Evolutionary conservation across 2,329 filamentous ascomycete genomes (phyloP).

Genomic region (Emmonsia crescens): DNA sequence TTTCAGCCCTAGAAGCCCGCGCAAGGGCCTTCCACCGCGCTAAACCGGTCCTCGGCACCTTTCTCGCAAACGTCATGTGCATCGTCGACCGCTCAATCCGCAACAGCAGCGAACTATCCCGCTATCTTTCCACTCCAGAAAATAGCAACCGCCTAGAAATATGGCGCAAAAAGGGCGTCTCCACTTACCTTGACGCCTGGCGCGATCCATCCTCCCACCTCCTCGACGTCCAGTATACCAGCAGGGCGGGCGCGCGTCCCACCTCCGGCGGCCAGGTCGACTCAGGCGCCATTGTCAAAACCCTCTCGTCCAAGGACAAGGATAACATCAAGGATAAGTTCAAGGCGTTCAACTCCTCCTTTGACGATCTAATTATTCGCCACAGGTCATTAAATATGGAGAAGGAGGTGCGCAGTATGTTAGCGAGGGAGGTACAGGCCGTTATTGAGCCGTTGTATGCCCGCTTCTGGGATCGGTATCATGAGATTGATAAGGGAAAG

Average conservation of each 20-base stretch:
- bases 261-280: constrained; percentile 57
- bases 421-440: constrained; percentile 75
- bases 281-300: constrained; percentile 73
- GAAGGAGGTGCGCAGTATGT: constrained; percentile 68
- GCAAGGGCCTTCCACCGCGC: constrained; percentile 61
- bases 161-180: constrained; percentile 79
- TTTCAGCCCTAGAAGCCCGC: constrained; percentile 65
- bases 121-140: constrained; percentile 53
- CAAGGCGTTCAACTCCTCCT: constrained; percentile 75
- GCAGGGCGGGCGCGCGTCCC: constrained; percentile 55
- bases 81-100: constrained; percentile 77
- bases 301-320: constrained; percentile 77
- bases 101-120: constrained; percentile 60
- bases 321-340: constrained; percentile 97
- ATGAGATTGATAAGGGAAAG: constrained; percentile 94
- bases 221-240: constrained; percentile 87
- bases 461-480: constrained; percentile 93
- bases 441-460: constrained; percentile 92
- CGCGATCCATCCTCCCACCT: constrained; percentile 76
- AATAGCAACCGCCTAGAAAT: constrained; percentile 59
- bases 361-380: constrained; percentile 74
- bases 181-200: constrained; percentile 76
- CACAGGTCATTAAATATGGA: constrained; percentile 87
- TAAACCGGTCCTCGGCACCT: constrained; percentile 73
- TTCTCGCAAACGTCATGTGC: constrained; percentile 77